phyloP scores from a whole-genome alignment of 768 basidiomycete species.

The Leccinum boreale region DNA sequence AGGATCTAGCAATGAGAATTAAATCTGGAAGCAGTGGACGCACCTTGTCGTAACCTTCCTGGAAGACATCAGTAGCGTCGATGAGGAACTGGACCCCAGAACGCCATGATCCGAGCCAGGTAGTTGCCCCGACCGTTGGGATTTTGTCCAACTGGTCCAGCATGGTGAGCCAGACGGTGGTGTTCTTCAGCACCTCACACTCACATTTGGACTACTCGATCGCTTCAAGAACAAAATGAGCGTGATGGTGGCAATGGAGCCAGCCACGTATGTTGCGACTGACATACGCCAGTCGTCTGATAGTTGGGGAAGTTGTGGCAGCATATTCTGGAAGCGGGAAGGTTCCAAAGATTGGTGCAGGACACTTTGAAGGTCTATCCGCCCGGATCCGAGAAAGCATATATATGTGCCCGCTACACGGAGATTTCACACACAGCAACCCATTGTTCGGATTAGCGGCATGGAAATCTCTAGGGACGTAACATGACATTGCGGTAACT shows the following conservation, averaged over 20 bases:
- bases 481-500: background rate
- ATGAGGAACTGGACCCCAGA: conserved; percentile 16
- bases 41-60: conserved; percentile 35
- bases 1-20: background rate
- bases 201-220: background rate
- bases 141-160: conserved; percentile 25
- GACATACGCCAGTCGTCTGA: background rate
- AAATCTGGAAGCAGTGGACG: background rate
- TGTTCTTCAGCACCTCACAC: background rate
- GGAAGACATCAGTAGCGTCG: conserved; percentile 23
- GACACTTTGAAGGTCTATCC: background rate
- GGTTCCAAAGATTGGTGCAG: background rate
- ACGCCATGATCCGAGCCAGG: conserved; percentile 29
- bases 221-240: background rate
- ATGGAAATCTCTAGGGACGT: background rate
- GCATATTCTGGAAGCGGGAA: background rate
- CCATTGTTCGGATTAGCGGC: background rate
- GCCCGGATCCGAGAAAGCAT: background rate
- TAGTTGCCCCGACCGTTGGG: conserved; percentile 29
- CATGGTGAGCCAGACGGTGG: background rate
- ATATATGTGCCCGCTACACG: background rate
- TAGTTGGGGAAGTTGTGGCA: background rate
- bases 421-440: background rate
- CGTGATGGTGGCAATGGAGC: background rate
- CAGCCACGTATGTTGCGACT: background rate